Conservation (phyloP, 2,329 filamentous ascomycete genomes). For the Neoascochyta sp. region DNA sequence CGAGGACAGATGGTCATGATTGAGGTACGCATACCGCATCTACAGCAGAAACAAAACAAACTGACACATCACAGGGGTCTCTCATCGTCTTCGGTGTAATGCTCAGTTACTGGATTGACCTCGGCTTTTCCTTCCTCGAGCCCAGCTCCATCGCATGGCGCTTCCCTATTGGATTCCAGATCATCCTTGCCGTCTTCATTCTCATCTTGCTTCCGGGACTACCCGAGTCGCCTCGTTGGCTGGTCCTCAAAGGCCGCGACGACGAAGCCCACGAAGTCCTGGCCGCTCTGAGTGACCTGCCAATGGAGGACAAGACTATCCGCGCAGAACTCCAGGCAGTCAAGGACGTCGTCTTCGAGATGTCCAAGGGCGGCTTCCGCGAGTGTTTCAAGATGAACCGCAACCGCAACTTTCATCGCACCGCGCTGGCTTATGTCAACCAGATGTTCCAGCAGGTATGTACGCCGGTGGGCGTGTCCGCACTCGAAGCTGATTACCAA, state of each 20-base stretch:
- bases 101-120: conserved; percentile 42
- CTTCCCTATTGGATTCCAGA: conserved; percentile 56
- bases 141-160: conserved; percentile 39
- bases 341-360: conserved; percentile 39
- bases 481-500: conserved; percentile 48
- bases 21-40: conserved; percentile 26
- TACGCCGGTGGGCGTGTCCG: not conserved
- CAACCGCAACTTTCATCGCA: conserved; percentile 45
- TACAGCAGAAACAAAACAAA: not conserved
- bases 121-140: conserved; percentile 51
- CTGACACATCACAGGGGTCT: conserved; percentile 42
- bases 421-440: conserved; percentile 42
- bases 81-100: conserved; percentile 46
- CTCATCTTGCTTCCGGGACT: conserved; percentile 46
- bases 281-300: conserved; percentile 38
- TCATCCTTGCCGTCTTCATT: conserved; percentile 56
- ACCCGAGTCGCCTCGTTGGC: conserved; percentile 46
- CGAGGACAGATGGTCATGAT: conserved; percentile 49
- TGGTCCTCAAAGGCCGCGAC: conserved; percentile 51
- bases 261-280: conserved; percentile 42
- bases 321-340: conserved; percentile 35
- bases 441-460: conserved; percentile 46
- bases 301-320: conserved; percentile 39
- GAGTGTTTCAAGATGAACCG: conserved; percentile 57
- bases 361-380: conserved; percentile 48